A percentile compares a stretch with the other conserved stretches of the same genome.
Conservation (phyloP, 1,284 basidiomycete genomes). For the Ganoderma sp. region DNA sequence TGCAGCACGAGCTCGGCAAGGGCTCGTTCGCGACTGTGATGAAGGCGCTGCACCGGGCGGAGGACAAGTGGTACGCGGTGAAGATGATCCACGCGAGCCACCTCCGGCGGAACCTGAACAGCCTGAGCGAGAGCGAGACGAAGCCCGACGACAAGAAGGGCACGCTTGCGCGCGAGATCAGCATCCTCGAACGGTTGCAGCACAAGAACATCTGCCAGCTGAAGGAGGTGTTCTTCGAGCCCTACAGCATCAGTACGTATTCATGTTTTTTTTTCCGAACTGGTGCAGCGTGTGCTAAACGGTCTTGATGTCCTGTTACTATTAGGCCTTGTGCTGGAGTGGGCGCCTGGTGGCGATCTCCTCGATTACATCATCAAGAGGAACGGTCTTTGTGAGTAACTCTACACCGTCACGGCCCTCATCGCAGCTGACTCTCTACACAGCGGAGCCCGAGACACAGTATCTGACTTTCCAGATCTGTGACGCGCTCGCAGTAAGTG, state of each 20-base stretch:
- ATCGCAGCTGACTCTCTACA: slow-evolving; percentile 1
- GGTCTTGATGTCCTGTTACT: not conserved
- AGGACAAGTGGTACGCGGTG: slow-evolving; percentile 71
- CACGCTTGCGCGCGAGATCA: slow-evolving; percentile 75
- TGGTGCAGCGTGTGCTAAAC: not conserved
- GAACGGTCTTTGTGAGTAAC: slow-evolving; percentile 61
- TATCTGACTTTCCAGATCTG: slow-evolving; percentile 79
- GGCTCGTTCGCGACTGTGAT: slow-evolving; percentile 84
- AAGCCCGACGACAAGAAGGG: slow-evolving; percentile 19
- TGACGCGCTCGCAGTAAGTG: slow-evolving; percentile 68
- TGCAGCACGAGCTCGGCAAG: slow-evolving; percentile 72
- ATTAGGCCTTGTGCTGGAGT: slow-evolving; percentile 78
- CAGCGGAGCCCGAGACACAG: slow-evolving; percentile 62
- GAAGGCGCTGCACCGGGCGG: slow-evolving; percentile 65
- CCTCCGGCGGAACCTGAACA: slow-evolving; percentile 34
- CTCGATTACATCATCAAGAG: slow-evolving; percentile 75
- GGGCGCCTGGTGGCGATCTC: slow-evolving; percentile 88
- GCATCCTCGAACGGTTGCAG: slow-evolving; percentile 74
- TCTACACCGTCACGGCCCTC: too few relatives aligned
- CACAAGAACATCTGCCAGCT: slow-evolving; percentile 86
- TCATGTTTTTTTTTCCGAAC: not conserved
- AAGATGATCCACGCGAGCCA: slow-evolving; percentile 73
- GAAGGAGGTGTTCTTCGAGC: slow-evolving; percentile 75
- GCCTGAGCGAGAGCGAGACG: slow-evolving; percentile 17
- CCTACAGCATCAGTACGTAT: slow-evolving; percentile 68